These are phyloP conservation scores for Thielaviopsis populi DNA, from an alignment of 2,329 filamentous ascomycete species.

Conservation along the genomic window DNA sequence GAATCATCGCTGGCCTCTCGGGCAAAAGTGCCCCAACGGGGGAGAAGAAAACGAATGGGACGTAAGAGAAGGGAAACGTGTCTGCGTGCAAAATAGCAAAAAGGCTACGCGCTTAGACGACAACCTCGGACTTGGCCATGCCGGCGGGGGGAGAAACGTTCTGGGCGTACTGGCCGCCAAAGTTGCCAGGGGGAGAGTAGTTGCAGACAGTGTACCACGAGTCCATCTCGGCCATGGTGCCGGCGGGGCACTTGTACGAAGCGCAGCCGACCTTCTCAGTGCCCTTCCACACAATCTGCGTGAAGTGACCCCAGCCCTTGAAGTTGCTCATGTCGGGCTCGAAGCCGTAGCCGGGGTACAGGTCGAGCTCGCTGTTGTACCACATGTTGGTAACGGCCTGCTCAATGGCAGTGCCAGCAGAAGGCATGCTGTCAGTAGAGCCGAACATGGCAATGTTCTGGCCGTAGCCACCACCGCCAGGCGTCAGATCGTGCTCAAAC, in stretches of 20 bases:
- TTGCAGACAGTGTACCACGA: slow-evolving; percentile 80
- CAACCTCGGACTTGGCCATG: slow-evolving; percentile 19
- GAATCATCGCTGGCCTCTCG: slow-evolving; percentile 4
- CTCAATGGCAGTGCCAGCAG: slow-evolving; percentile 36
- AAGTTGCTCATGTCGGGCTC: slow-evolving; percentile 47
- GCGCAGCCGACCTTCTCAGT: slow-evolving; percentile 36
- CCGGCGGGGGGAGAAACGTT: slow-evolving; percentile 34
- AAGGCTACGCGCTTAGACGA: slow-evolving; percentile 20
- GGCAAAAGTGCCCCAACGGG: neutral
- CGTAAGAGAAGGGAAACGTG: slow-evolving; percentile 6
- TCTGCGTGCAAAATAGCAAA: neutral
- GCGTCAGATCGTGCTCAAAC: slow-evolving; percentile 58
- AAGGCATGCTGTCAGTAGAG: slow-evolving; percentile 26
- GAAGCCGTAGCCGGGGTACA: slow-evolving; percentile 45
- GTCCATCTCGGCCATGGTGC: slow-evolving; percentile 33
- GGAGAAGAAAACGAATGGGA: slow-evolving; percentile 5
- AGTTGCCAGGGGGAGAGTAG: slow-evolving; percentile 59
- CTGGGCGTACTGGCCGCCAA: slow-evolving; percentile 32
- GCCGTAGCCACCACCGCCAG: slow-evolving; percentile 54
- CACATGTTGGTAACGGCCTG: slow-evolving; percentile 65
- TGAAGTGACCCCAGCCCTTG: slow-evolving; percentile 44
- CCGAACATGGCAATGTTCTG: slow-evolving; percentile 75
- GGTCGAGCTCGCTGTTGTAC: slow-evolving; percentile 66
- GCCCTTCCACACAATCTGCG: slow-evolving; percentile 30
- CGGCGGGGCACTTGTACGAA: slow-evolving; percentile 50